Evolutionary conservation across 1,139 yeast species (phyloP).

Genomic region (Taphrina deformans): DNA sequence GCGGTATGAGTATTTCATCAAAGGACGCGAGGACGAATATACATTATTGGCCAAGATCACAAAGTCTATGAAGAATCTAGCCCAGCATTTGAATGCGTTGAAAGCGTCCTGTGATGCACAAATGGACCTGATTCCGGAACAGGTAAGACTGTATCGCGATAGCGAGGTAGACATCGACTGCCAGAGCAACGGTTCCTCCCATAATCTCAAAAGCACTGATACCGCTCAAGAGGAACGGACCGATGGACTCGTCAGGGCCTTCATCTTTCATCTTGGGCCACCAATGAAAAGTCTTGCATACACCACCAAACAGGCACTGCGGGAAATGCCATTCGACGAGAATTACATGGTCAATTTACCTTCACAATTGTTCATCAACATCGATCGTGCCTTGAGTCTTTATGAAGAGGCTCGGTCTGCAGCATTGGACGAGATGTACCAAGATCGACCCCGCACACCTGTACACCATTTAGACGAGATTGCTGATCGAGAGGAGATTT

Average conservation of each 20-base stretch:
- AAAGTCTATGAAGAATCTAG: constrained; percentile 55
- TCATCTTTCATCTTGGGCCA: constrained; percentile 69
- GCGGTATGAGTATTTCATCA: constrained; percentile 57
- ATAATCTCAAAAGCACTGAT: constrained; percentile 8
- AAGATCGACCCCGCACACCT: constrained; percentile 8
- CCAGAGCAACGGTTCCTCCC: neutral
- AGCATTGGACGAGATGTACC: constrained; percentile 60
- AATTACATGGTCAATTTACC: constrained; percentile 42
- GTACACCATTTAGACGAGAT: constrained; percentile 49
- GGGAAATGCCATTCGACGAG: constrained; percentile 59
- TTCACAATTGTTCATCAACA: constrained; percentile 55
- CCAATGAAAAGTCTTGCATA: constrained; percentile 66
- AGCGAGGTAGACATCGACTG: neutral
- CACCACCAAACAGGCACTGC: constrained; percentile 62
- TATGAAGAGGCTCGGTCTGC: constrained; percentile 59
- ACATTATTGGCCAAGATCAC: constrained; percentile 52
- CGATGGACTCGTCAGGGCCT: constrained; percentile 45
- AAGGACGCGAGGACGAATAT: constrained; percentile 61
- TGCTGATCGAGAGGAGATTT: constrained; percentile 74
- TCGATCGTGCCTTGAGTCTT: constrained; percentile 55
- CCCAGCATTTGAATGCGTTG: constrained; percentile 66
- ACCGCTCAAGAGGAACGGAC: constrained; percentile 47
- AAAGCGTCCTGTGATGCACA: constrained; percentile 49
- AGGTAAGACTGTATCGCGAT: constrained; percentile 5
- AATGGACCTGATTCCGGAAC: constrained; percentile 19